These are phyloP conservation scores for Chaetomiaceae sp. DNA, from an alignment of 2,329 filamentous ascomycete species.

Conservation along the genomic window DNA sequence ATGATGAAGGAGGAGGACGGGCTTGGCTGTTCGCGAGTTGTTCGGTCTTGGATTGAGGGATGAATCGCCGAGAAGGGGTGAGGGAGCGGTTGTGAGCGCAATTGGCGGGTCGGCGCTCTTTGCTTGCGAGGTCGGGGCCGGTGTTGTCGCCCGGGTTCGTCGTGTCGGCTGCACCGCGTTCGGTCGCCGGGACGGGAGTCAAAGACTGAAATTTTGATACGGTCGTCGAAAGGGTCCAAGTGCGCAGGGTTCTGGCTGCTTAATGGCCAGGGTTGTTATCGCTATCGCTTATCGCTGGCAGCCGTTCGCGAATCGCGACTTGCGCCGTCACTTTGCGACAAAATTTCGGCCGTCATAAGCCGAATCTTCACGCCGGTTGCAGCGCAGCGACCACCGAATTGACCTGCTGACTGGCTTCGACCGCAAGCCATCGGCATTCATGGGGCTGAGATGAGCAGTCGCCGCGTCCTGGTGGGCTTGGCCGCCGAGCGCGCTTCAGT, in stretches of 20 bases:
- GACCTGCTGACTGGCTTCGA: constrained; percentile 1
- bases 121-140: neutral
- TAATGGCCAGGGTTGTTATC: constrained; percentile 5
- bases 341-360: constrained; percentile 14
- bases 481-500: constrained; percentile 25
- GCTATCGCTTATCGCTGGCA: constrained; percentile 14
- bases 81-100: neutral
- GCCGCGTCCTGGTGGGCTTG: constrained; percentile 29
- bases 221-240: constrained; percentile 11
- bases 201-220: constrained; percentile 26
- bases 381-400: neutral
- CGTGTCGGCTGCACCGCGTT: constrained; percentile 2
- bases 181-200: neutral
- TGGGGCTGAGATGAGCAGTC: constrained; percentile 33
- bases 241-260: constrained; percentile 12
- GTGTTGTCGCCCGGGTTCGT: constrained; percentile 4
- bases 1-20: neutral
- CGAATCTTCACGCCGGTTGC: neutral
- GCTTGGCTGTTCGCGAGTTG: neutral
- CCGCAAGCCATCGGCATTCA: constrained; percentile 16
- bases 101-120: constrained; percentile 5
- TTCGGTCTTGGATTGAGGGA: neutral
- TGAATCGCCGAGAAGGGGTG: neutral
- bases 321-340: constrained; percentile 1
- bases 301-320: neutral